A percentile compares a stretch with the other conserved stretches of the same genome.
Evolutionary conservation across 2,329 filamentous ascomycete species (phyloP).

Genomic region (Arthrobotrys sinensis): DNA sequence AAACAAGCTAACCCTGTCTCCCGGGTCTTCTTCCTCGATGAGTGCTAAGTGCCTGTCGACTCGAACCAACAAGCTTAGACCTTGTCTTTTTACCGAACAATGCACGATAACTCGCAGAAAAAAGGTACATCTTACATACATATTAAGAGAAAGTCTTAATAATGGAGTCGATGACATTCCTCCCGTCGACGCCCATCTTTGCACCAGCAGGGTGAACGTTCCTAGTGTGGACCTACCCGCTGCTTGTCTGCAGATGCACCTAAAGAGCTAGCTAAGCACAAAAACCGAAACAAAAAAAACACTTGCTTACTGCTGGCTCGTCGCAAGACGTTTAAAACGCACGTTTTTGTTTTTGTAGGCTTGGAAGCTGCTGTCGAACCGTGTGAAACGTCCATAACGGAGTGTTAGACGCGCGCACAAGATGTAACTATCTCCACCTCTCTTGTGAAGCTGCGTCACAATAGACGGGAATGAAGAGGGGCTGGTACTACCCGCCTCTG

Average conservation of each 20-base stretch:
- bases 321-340: slow-evolving; percentile 43
- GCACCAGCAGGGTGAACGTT: slow-evolving; percentile 41
- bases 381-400: slow-evolving; percentile 57
- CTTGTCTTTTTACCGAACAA: slow-evolving; percentile 60
- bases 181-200: slow-evolving; percentile 50
- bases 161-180: slow-evolving; percentile 60
- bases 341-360: slow-evolving; percentile 27
- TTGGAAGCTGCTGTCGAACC: slow-evolving; percentile 31
- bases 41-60: slow-evolving; percentile 29
- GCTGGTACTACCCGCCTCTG: slow-evolving; percentile 60
- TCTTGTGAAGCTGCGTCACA: slow-evolving; percentile 37
- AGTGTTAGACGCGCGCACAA: slow-evolving; percentile 60
- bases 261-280: slow-evolving; percentile 12
- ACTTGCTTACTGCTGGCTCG: neutral
- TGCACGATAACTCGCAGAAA: slow-evolving; percentile 61
- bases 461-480: slow-evolving; percentile 53
- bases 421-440: slow-evolving; percentile 57
- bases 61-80: slow-evolving; percentile 58
- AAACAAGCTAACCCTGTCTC: slow-evolving; percentile 61
- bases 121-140: slow-evolving; percentile 59
- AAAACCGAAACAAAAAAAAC: slow-evolving; percentile 12
- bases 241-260: slow-evolving; percentile 54
- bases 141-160: slow-evolving; percentile 55
- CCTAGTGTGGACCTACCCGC: slow-evolving; percentile 56
- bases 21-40: slow-evolving; percentile 54